Evolutionary conservation across 2,329 filamentous ascomycete genomes (phyloP).

Genomic region (Trichoderma harzianum): DNA sequence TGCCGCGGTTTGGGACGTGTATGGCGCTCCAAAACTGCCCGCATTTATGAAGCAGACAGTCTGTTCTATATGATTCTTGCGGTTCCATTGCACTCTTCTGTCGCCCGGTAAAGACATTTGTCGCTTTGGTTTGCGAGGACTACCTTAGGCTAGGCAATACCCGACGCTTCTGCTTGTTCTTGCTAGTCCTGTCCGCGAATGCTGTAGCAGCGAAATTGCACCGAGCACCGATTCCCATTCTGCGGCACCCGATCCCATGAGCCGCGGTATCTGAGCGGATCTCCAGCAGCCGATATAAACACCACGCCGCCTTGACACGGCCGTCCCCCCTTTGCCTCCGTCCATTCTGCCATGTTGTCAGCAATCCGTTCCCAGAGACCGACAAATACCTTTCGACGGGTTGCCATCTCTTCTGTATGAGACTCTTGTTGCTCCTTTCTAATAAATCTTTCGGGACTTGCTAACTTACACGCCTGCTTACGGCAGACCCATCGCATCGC

Average conservation of each 20-base stretch:
- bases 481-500: constrained; percentile 23
- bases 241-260: constrained; percentile 2
- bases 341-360: constrained; percentile 35
- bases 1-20: background rate
- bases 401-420: constrained; percentile 26
- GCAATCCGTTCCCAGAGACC: constrained; percentile 32
- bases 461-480: background rate
- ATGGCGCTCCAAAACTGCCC: background rate
- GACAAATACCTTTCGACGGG: constrained; percentile 34
- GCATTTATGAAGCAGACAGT: background rate
- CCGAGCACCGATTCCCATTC: background rate
- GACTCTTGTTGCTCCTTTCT: background rate
- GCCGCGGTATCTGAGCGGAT: constrained; percentile 15
- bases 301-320: background rate
- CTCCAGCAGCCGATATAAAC: constrained; percentile 14
- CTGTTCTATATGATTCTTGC: background rate
- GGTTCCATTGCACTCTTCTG: background rate
- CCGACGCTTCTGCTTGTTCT: background rate
- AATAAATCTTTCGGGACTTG: background rate
- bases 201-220: background rate
- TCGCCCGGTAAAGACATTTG: background rate
- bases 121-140: background rate
- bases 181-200: background rate
- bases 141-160: background rate
- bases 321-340: background rate